Base-by-base conservation (phyloP, 768 basidiomycete species). In the Wakefieldia striispora region DNA sequence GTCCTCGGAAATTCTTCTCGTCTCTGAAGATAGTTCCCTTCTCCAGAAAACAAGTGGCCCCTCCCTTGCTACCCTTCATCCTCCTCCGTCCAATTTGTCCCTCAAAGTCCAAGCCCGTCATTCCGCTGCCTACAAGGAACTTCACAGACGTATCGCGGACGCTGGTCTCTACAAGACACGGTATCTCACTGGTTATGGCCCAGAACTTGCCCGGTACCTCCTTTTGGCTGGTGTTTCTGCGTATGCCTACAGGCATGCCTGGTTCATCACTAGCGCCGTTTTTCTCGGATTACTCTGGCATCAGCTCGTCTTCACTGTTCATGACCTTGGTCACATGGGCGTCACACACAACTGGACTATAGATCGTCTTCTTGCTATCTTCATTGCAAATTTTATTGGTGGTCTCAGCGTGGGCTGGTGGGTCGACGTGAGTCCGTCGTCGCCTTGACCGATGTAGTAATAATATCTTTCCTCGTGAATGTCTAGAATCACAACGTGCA, bases 321-420 rank as follows among this genome's bases (percentile, higher is more conserved):
- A 99, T 66, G 97, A 99, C 70, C 81, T 97, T 10, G 97, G 95
- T 2, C 97, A 99, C 71, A 83, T 89, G 70, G 92, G 92, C 29
- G 86, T 98, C 51, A 95, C 93, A 6, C 93, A 95, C 51, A 72
- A 86, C 61, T 95, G 92, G 88, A 68, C 76, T 14, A 69, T 75
- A 39, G 95, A 99, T 67, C 81, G 94, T 27, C 60, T 92, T 33
- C 70, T 95, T 31, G 87, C 83, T 12, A 95, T 86, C 34, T 64
- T 84, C 27, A 72, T 97, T 39, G 90, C 95, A 0, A 81, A 93
- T 65, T 91, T 86, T 61, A 74, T 94, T 40, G 97, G 97, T 21
- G 97, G 97, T 5, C 73, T 99, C 45, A 97, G 94, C 64, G 78
- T 97, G 20, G 91, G 94, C 35, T 99, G 97, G 97, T 99, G 95